Evolutionary conservation across 805 yeast species (phyloP).

Genomic region (Metschnikowia kunwiensis): DNA sequence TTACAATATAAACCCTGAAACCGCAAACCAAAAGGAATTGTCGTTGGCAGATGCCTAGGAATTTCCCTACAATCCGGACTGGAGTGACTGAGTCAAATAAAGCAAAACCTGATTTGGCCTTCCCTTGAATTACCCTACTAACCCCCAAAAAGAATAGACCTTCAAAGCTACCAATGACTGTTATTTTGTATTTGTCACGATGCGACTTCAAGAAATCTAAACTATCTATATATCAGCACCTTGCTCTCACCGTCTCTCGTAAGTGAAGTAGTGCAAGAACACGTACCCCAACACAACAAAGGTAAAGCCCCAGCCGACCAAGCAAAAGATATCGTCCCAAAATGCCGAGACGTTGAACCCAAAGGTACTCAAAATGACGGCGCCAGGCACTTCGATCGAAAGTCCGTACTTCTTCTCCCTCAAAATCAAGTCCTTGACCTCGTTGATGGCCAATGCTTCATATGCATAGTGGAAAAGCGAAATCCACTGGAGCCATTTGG

Average conservation of each 20-base stretch:
- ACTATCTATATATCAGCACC: too few species aligned
- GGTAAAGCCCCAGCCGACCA: conserved; percentile 53
- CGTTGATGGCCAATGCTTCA: conserved; percentile 89
- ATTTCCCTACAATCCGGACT: too few species aligned
- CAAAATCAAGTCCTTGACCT: conserved; percentile 80
- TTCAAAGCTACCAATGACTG: too few species aligned
- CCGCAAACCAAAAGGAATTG: too few species aligned
- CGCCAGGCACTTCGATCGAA: conserved; percentile 95
- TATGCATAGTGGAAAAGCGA: conserved; percentile 95
- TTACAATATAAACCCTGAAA: too few species aligned
- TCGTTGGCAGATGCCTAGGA: too few species aligned
- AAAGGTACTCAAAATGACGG: conserved; percentile 91
- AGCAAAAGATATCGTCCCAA: conserved; percentile 58
- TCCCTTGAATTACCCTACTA: too few species aligned
- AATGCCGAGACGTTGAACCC: conserved; percentile 86
- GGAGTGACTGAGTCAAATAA: too few species aligned
- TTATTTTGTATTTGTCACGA: too few species aligned
- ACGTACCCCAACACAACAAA: conserved; percentile 71
- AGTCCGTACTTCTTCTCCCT: conserved; percentile 89
- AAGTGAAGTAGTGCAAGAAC: conserved; percentile 67
- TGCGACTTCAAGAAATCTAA: too few species aligned
- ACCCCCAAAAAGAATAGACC: too few species aligned
- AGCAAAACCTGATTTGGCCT: too few species aligned
- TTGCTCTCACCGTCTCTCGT: conserved; percentile 59
- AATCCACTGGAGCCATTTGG: conserved; percentile 74